Evolutionary conservation across 257 asterid genomes (phyloP), one percentile per base, ranked within the genome.

Genomic region (Sherardia arvensis): DNA sequence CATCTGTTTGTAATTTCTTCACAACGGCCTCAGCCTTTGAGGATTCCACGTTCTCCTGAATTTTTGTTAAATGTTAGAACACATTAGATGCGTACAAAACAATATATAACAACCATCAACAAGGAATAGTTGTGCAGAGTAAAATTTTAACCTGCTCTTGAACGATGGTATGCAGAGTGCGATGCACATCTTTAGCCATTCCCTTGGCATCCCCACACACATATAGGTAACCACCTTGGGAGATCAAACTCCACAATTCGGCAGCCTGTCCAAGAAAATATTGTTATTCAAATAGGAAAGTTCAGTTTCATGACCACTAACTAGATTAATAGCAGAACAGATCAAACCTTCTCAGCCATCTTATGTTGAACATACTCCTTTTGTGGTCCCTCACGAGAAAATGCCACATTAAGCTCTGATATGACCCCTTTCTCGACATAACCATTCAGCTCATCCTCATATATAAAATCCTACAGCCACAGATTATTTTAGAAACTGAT

Each of bases 181-280:
- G 94, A 69, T 86, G 94, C 63, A 86, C 94, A 59, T 86, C 94
- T 73, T 77, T 79, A 29, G 94, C 94, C 94, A 86, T 86, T 47
- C 90, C 94, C 71, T 86, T 86, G n/a, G 94, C 94, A 78, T 86
- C 94, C 49, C 94, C 94, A 48, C 94, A 86, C 47, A 86, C 94
- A 73, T 86, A 86, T 58, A 86, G 81, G 80, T 81, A 83, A 32
- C 88, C 94, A 63, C 53, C 77, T 71, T 76, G 72, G 65, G 88
- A 81, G 72, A 86, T 79, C 68, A 79, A 74, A 73, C 80, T 79
- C 94, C 94, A 86, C 43, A 83, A 68, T 47, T 79, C 69, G 56
- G 83, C 82, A 23, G 86, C 90, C 94, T 86, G 81, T 69, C 29
- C 62, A 68, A 53, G 53, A 61, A 65, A 65, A 59, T 27, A 49